Conservation (phyloP, 345 rosid species). For the Sapria himalayana region DNA sequence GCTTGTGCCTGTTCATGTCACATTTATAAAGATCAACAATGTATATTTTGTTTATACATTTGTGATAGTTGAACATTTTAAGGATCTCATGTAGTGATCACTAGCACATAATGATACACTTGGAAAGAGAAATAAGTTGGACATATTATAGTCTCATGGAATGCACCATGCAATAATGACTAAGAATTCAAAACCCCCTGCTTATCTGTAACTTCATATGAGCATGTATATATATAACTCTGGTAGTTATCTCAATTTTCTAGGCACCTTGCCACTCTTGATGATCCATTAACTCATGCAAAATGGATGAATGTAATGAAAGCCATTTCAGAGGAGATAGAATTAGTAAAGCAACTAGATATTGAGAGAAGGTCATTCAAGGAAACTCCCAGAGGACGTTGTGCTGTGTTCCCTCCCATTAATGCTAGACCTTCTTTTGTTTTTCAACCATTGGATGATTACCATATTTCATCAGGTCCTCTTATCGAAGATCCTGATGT, state of each 20-base stretch:
- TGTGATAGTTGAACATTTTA: too few relatives aligned
- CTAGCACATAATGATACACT: too few relatives aligned
- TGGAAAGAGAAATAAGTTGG: too few relatives aligned
- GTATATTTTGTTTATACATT: too few relatives aligned
- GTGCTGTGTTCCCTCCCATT: constrained; percentile 75
- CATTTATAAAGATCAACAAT: too few relatives aligned
- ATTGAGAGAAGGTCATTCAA: constrained; percentile 84
- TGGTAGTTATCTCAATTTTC: neutral
- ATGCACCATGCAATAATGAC: too few relatives aligned
- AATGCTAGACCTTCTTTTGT: constrained; percentile 66
- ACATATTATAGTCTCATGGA: too few relatives aligned
- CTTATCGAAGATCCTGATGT: constrained; percentile 97
- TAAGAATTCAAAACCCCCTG: too few relatives aligned
- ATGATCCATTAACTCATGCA: constrained; percentile 56
- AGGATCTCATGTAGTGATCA: too few relatives aligned
- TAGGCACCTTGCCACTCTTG: constrained; percentile 70
- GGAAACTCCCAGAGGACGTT: constrained; percentile 53
- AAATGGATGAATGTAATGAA: constrained; percentile 97
- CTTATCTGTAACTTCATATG: too few relatives aligned
- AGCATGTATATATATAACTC: neutral
- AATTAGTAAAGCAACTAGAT: constrained; percentile 84
- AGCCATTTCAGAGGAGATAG: constrained; percentile 71
- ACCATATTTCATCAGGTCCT: constrained; percentile 71
- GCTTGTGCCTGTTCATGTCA: too few relatives aligned
- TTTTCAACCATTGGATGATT: constrained; percentile 94